Percentiles rank a stretch among this genome's conserved stretches.
Conservation (phyloP, 164 flowering plant species). For the Dillenia suffruticosa region DNA sequence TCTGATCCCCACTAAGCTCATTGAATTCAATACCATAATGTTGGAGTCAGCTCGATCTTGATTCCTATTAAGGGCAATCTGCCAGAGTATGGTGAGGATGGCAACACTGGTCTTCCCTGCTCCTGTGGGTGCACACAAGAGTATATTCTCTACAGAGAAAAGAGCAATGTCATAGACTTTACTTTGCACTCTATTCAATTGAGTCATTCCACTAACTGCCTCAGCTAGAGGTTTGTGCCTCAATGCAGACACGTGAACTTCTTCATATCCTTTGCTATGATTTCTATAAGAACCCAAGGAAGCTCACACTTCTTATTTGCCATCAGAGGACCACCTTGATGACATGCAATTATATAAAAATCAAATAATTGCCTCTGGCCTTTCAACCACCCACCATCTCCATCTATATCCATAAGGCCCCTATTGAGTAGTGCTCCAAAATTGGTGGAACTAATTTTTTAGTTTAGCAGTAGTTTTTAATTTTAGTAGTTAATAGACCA, state of each 20-base stretch:
- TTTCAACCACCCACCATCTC: slow-evolving; percentile 70
- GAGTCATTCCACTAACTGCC: slow-evolving; percentile 77
- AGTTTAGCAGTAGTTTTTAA: too few relatives aligned
- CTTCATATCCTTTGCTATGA: slow-evolving; percentile 73
- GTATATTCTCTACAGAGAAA: slow-evolving; percentile 66
- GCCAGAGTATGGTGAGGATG: slow-evolving; percentile 88
- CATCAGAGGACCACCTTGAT: too few relatives aligned
- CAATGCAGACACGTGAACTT: slow-evolving; percentile 85
- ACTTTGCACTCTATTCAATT: slow-evolving; percentile 89
- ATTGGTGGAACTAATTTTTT: too few relatives aligned
- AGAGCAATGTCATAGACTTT: slow-evolving; percentile 90
- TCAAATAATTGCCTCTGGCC: too few relatives aligned
- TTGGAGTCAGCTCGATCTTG: slow-evolving; percentile 68
- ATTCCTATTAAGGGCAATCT: slow-evolving; percentile 60
- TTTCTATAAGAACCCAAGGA: slow-evolving; percentile 66
- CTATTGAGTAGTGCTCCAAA: slow-evolving; percentile 6
- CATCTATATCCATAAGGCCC: slow-evolving; percentile 51
- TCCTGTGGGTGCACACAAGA: slow-evolving; percentile 96
- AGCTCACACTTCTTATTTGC: too few relatives aligned
- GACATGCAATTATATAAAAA: too few relatives aligned
- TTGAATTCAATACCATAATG: slow-evolving; percentile 67
- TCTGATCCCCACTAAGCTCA: slow-evolving; percentile 94
- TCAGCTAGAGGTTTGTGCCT: slow-evolving; percentile 55
- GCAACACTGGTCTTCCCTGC: slow-evolving; percentile 98
- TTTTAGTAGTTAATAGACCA: too few relatives aligned